phyloP scores from a whole-genome alignment of 371 early-diverging fungal genomes.

The Rhizopus delemar region DNA sequence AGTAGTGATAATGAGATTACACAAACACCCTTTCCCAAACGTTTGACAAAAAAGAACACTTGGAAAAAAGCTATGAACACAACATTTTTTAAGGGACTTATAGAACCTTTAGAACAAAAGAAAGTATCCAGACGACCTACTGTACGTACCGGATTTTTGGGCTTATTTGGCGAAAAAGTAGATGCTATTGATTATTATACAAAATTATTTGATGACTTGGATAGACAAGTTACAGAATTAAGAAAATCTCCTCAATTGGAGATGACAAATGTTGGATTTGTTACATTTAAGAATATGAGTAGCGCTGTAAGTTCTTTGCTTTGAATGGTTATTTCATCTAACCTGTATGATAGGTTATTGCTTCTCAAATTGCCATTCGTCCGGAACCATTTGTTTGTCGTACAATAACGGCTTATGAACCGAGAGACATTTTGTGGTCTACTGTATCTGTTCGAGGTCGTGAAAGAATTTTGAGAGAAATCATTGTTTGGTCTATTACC shows the following conservation, averaged over 20 bases:
- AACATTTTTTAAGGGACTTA: slow-evolving; percentile 17
- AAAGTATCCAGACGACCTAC: slow-evolving; percentile 25
- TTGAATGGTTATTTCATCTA: slow-evolving; percentile 2
- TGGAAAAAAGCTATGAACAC: slow-evolving; percentile 9
- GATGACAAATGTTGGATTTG: slow-evolving; percentile 47
- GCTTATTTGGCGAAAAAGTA: slow-evolving; percentile 39
- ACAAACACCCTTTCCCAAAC: neutral
- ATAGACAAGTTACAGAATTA: slow-evolving; percentile 30
- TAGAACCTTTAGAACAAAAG: slow-evolving; percentile 13
- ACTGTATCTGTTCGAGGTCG: slow-evolving; percentile 57
- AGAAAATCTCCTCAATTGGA: slow-evolving; percentile 32
- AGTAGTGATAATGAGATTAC: slow-evolving; percentile 3
- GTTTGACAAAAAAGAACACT: slow-evolving; percentile 23
- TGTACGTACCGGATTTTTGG: slow-evolving; percentile 34
- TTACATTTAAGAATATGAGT: slow-evolving; percentile 46
- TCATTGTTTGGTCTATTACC: slow-evolving; percentile 46
- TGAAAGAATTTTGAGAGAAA: slow-evolving; percentile 43
- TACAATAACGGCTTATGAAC: slow-evolving; percentile 70
- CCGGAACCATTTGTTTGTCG: slow-evolving; percentile 70
- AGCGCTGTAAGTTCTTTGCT: slow-evolving; percentile 36
- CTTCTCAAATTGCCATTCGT: slow-evolving; percentile 58
- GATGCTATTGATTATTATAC: slow-evolving; percentile 54
- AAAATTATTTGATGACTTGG: slow-evolving; percentile 36
- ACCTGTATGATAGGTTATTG: slow-evolving; percentile 44
- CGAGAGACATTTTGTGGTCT: slow-evolving; percentile 72